Conservation (phyloP, 176 grass and related monocot species). For the Cymbopogon citratus region DNA sequence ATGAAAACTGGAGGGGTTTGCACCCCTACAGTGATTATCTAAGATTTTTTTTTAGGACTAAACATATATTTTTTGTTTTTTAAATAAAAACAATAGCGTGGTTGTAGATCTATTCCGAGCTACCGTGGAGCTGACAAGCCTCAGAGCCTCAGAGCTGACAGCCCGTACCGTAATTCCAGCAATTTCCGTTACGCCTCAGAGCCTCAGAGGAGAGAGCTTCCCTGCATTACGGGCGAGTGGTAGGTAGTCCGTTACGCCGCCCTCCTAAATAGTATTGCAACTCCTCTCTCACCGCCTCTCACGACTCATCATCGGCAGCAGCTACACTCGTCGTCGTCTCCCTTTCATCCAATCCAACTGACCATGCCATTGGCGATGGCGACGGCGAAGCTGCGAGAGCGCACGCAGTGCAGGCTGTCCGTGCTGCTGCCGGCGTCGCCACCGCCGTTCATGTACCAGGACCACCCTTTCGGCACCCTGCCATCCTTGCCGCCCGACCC, state of each 20-base stretch:
- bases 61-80: too few species aligned
- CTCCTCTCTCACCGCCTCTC: neutral
- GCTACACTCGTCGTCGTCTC: neutral
- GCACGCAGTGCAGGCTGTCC: conserved; percentile 8
- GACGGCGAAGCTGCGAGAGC: neutral
- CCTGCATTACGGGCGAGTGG: conserved; percentile 11
- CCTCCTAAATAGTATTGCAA: conserved; percentile 8
- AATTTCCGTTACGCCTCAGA: neutral
- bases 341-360: neutral
- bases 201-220: neutral
- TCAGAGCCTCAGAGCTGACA: neutral
- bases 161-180: conserved; percentile 12
- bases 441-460: neutral
- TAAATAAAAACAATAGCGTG: too few species aligned
- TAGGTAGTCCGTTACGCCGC: conserved; percentile 15
- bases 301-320: neutral
- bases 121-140: neutral
- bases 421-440: neutral
- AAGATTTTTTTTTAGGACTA: too few species aligned
- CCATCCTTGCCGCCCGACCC: neutral
- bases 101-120: neutral
- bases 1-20: too few species aligned
- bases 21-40: too few species aligned
- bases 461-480: neutral
- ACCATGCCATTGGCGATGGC: neutral